Conservation (phyloP, 176 grass and related monocot species). For the Avena sativa region DNA sequence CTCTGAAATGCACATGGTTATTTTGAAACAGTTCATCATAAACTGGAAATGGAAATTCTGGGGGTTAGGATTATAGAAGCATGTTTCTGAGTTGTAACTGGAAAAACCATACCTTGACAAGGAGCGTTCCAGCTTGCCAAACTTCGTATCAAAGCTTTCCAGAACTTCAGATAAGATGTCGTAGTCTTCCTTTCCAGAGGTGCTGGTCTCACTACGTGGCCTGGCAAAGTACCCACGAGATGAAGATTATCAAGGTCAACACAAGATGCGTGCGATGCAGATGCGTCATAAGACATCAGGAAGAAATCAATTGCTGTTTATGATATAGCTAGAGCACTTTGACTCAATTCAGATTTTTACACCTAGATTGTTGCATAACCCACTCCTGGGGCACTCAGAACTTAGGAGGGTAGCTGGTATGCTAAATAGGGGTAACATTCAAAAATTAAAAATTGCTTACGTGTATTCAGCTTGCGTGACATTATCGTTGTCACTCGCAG, state of each 20-base stretch:
- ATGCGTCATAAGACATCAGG: background rate
- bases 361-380: constrained; percentile 27
- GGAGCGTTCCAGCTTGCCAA: constrained; percentile 37
- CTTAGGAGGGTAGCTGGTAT: background rate
- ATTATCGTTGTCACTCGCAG: background rate
- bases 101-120: constrained; percentile 47
- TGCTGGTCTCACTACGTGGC: constrained; percentile 23
- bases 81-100: background rate
- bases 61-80: background rate
- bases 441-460: constrained; percentile 33
- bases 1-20: constrained; percentile 33
- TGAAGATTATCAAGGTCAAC: constrained; percentile 21
- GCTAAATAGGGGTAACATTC: constrained; percentile 10
- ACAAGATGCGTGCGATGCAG: background rate
- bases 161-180: constrained; percentile 39
- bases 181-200: constrained; percentile 37
- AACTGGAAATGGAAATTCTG: background rate
- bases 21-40: background rate
- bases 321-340: constrained; percentile 3
- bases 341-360: background rate
- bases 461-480: background rate
- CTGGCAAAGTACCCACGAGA: constrained; percentile 47
- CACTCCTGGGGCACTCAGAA: background rate
- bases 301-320: constrained; percentile 16
- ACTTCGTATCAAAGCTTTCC: constrained; percentile 39